Evolutionary conservation across 1,284 basidiomycete genomes (phyloP).

Genomic region (Stygiomarasmius scandens): DNA sequence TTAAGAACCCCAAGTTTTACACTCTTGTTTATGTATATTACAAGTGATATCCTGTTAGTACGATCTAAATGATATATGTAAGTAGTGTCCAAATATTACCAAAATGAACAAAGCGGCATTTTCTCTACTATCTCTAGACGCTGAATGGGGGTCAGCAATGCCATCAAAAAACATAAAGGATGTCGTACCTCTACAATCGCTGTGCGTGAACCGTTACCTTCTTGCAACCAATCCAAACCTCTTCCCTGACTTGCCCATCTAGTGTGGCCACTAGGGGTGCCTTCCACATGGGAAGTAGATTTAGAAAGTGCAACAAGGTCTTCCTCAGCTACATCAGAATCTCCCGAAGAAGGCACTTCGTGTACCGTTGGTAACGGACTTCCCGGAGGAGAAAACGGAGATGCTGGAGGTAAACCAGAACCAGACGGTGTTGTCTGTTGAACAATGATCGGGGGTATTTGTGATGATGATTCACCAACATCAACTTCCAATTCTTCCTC

Average conservation of each 20-base stretch:
- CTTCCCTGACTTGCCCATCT: slow-evolving; percentile 48
- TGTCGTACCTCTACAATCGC: slow-evolving; percentile 71
- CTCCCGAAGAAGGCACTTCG: slow-evolving; percentile 51
- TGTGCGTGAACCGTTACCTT: slow-evolving; percentile 44
- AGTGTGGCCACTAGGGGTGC: slow-evolving; percentile 35
- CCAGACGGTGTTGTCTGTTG: neutral
- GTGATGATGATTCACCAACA: slow-evolving; percentile 52
- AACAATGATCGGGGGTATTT: slow-evolving; percentile 25
- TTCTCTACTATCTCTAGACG: slow-evolving; percentile 71
- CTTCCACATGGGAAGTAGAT: slow-evolving; percentile 70
- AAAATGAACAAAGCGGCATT: slow-evolving; percentile 71
- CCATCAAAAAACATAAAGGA: slow-evolving; percentile 1
- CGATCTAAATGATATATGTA: neutral
- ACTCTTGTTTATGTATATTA: neutral
- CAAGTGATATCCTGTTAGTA: neutral
- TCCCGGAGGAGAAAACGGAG: slow-evolving; percentile 51
- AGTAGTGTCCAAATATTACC: slow-evolving; percentile 33
- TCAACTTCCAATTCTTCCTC: slow-evolving; percentile 56
- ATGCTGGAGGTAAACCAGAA: slow-evolving; percentile 22
- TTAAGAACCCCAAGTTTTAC: neutral
- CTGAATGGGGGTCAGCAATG: slow-evolving; percentile 38
- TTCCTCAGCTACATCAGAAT: slow-evolving; percentile 62
- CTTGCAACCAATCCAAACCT: slow-evolving; percentile 69
- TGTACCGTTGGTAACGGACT: slow-evolving; percentile 59
- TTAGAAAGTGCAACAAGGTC: slow-evolving; percentile 75